Conservation (phyloP, 768 basidiomycete genomes). For the Amylocystis lapponica region DNA sequence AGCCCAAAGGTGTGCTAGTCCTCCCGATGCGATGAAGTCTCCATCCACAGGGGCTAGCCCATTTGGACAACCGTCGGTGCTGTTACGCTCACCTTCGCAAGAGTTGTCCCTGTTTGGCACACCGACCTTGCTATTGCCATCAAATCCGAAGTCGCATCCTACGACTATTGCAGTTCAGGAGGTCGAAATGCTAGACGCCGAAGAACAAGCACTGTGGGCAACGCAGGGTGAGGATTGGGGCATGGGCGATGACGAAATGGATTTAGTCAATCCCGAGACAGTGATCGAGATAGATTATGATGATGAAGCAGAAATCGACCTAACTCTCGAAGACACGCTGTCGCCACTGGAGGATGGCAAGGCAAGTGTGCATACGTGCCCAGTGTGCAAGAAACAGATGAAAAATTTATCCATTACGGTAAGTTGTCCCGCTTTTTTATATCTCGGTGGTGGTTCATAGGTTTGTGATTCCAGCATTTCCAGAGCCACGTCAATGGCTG, state of each 20-base stretch:
- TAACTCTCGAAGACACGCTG: constrained; percentile 12
- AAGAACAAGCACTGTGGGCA: too few species aligned
- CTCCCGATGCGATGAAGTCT: too few species aligned
- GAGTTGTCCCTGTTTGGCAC: constrained; percentile 7
- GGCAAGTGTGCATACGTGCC: constrained; percentile 20
- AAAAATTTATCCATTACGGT: too few species aligned
- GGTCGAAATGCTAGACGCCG: too few species aligned
- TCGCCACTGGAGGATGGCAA: constrained; percentile 1
- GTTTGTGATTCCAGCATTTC: constrained; percentile 33
- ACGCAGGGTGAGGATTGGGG: constrained; percentile 65
- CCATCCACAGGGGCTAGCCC: too few species aligned
- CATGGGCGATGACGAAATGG: constrained; percentile 67
- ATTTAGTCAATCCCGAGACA: constrained; percentile 25
- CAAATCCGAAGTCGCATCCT: not conserved
- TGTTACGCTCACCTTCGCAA: not conserved
- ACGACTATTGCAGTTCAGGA: too few species aligned
- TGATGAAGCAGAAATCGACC: constrained; percentile 23
- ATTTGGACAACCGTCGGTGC: not conserved
- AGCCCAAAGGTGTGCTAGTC: too few species aligned
- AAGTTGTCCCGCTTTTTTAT: too few species aligned
- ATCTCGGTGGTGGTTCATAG: too few species aligned
- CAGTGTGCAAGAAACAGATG: constrained; percentile 27
- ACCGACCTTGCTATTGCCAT: constrained; percentile 4
- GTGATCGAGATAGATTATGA: constrained; percentile 21
- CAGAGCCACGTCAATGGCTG: constrained; percentile 55